Conservation (phyloP, 306 rosid species). For the Quercus alba region DNA sequence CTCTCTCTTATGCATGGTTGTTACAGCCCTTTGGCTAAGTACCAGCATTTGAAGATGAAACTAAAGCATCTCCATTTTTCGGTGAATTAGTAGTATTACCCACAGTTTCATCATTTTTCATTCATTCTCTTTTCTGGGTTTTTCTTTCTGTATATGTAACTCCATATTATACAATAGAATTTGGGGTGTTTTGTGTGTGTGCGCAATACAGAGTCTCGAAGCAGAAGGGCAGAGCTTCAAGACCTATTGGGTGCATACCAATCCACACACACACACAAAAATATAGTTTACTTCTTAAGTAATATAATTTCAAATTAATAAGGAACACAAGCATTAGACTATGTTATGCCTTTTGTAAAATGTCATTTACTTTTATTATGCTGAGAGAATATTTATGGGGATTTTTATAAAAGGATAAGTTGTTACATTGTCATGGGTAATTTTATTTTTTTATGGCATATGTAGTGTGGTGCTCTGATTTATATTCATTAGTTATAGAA, state of each 20-base stretch:
- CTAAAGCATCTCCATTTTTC: slow-evolving; percentile 51
- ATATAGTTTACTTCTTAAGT: neutral
- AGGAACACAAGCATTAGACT: neutral
- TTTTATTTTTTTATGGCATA: neutral
- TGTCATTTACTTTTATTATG: neutral
- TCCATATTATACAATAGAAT: neutral
- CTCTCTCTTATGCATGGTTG: neutral
- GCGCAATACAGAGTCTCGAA: slow-evolving; percentile 56
- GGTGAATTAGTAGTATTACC: slow-evolving; percentile 21
- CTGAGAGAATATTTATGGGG: neutral
- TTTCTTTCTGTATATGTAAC: no score
- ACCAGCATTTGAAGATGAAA: slow-evolving; percentile 71
- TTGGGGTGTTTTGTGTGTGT: neutral
- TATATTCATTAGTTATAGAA: neutral
- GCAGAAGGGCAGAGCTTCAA: no score
- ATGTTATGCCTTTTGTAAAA: neutral
- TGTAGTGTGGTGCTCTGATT: neutral
- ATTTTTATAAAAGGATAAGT: slow-evolving; percentile 3
- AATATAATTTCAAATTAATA: neutral
- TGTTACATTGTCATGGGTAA: slow-evolving; percentile 60
- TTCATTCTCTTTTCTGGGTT: neutral
- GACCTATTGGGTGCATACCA: no score
- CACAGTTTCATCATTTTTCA: neutral
- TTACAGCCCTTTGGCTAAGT: slow-evolving; percentile 84
- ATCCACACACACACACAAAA: neutral